Base-by-base conservation (phyloP, 129 eudicot genomes). In the Flaveria bidentis region DNA sequence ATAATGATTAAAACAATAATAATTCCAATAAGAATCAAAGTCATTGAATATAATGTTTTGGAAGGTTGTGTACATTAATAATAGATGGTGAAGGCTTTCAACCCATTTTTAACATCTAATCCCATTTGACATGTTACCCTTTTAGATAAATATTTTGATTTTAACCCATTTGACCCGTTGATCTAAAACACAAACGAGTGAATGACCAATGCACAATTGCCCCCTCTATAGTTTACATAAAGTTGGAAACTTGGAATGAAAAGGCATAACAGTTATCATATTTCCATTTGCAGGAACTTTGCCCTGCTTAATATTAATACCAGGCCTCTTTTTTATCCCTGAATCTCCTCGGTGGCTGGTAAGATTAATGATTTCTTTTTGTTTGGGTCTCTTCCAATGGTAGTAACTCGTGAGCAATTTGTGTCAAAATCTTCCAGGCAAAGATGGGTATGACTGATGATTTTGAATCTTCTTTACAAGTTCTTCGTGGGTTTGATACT, bases 321-420 rank as follows among this genome's bases (percentile, higher is more conserved):
- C 98, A 69, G 98, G 96, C 70, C 87, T 93, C 68, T 93, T 93
- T 83, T 93, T 93, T 85, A 93, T 93, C 71, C 98, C 98, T 6
- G 98, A 93, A 76, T 93, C 98, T 85, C 98, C 98, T 69, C 77
- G 98, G 79, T 93, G 98, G 98, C 80, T 93, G 95, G 98, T 93
- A 84, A 81, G 90, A 56, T 74, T 67, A 63, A 41, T 81, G 55
- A 20, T 55, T 16, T 61, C 1, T 6, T 71, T 47, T 55, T 22
- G 47, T 82, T 60, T 15, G 52, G 23, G 44, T 60, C 22, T 78
- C 39, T 67, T 70, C 47, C 44, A 20, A 20, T 61, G 46, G 60
- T 64, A 36, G 9, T 71, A 41, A 33, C 28, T 53, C 18, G 52
- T 67, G 71, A 28, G 45, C 44, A 66, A 73, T 33, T 66, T 45